A percentile compares a stretch with the other conserved stretches of the same genome.
Conservation (phyloP, 2,329 filamentous ascomycete genomes). For the Scedosporium minutisporum region DNA sequence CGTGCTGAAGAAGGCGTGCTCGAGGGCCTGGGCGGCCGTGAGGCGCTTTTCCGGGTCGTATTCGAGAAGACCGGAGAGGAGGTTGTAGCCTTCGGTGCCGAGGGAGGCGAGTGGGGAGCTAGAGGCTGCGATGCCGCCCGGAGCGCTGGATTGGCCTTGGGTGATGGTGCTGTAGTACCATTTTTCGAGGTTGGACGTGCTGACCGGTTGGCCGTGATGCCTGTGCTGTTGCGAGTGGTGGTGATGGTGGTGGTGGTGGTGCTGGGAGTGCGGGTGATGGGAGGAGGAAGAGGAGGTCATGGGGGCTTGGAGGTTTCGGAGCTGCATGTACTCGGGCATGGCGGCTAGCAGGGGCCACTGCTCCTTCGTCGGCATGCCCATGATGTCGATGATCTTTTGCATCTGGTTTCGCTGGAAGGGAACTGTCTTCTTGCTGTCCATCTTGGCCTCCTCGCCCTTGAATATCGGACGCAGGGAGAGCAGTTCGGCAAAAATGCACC, state of each 20-base stretch:
- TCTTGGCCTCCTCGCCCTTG: constrained; percentile 97
- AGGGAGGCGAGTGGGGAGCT: constrained; percentile 45
- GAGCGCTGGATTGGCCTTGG: constrained; percentile 39
- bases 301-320: constrained; percentile 46
- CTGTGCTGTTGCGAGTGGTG: constrained; percentile 29
- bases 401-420: constrained; percentile 98
- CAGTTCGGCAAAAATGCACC: constrained; percentile 94
- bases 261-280: constrained; percentile 30
- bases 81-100: constrained; percentile 67
- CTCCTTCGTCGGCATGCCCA: constrained; percentile 82
- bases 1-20: constrained; percentile 79
- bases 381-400: constrained; percentile 96
- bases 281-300: constrained; percentile 16
- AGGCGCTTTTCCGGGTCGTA: constrained; percentile 87
- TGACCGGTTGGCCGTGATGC: constrained; percentile 18
- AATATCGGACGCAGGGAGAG: constrained; percentile 88
- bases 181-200: constrained; percentile 55
- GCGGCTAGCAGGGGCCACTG: constrained; percentile 74
- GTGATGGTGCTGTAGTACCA: constrained; percentile 69
- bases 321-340: constrained; percentile 79
- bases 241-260: constrained; percentile 33
- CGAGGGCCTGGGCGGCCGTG: constrained; percentile 78
- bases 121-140: constrained; percentile 30
- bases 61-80: constrained; percentile 75
- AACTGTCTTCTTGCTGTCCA: constrained; percentile 95